Percentiles rank a stretch among this genome's conserved stretches.
Evolutionary conservation across 148 eudicot genomes (phyloP).

Genomic region (Polygonum maritimum): DNA sequence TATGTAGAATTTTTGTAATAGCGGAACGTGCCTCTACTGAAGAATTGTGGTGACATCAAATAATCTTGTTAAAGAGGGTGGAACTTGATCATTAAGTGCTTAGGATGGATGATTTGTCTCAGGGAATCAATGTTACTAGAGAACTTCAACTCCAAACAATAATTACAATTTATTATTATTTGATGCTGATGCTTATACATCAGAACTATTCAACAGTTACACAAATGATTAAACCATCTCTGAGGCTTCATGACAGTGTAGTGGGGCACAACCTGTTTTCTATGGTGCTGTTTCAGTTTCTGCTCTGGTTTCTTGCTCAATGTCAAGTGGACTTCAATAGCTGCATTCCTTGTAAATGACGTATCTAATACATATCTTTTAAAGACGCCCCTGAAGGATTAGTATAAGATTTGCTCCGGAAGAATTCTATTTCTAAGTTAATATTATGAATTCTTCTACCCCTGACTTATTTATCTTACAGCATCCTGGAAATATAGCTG

Average conservation of each 20-base stretch:
- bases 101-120: not conserved
- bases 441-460: not conserved
- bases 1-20: not conserved
- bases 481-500: slow-evolving; percentile 99
- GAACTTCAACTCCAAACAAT: not conserved
- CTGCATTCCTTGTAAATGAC: not conserved
- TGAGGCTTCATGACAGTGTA: not conserved
- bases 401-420: not conserved
- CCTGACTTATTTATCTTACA: slow-evolving; percentile 28
- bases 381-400: not conserved
- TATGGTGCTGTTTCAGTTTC: not conserved
- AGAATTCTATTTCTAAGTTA: not conserved
- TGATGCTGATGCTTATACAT: not conserved
- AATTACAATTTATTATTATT: not conserved
- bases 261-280: not conserved
- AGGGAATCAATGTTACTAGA: not conserved
- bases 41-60: not conserved
- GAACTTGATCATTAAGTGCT: not conserved
- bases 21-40: not conserved
- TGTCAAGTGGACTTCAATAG: not conserved
- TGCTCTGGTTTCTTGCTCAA: not conserved
- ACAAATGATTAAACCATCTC: not conserved
- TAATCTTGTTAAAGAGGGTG: not conserved
- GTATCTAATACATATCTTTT: not conserved
- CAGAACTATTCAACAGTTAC: not conserved